phyloP scores from a whole-genome alignment of 2,329 filamentous ascomycete genomes.

The Fusarium sp. region DNA sequence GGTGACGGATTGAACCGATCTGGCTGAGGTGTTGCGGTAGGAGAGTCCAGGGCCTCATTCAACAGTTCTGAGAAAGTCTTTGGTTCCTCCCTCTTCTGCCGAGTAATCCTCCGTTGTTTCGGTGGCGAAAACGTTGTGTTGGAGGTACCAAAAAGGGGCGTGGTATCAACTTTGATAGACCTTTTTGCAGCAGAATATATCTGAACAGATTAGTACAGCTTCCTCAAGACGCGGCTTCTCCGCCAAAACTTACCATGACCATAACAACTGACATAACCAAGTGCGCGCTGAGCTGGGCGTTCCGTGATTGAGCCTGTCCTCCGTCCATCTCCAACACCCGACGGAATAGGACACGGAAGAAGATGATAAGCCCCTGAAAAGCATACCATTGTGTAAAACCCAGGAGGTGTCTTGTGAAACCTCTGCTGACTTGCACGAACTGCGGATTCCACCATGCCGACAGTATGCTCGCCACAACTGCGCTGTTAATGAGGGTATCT shows the following conservation, averaged over 20 bases:
- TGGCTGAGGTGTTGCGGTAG: constrained; percentile 14
- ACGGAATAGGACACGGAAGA: constrained; percentile 62
- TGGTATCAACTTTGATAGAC: constrained; percentile 65
- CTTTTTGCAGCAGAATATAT: constrained; percentile 55
- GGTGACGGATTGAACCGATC: constrained; percentile 21
- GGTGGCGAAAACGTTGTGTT: constrained; percentile 38
- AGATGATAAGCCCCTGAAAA: constrained; percentile 68
- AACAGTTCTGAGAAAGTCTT: constrained; percentile 56
- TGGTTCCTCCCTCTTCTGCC: constrained; percentile 44
- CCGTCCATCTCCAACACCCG: constrained; percentile 53
- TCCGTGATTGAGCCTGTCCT: constrained; percentile 49
- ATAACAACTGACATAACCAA: constrained; percentile 62
- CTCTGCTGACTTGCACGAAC: constrained; percentile 67
- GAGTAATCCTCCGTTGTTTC: constrained; percentile 34
- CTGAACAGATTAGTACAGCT: constrained; percentile 49
- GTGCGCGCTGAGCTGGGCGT: constrained; percentile 63
- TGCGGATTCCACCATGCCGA: constrained; percentile 76
- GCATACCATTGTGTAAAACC: constrained; percentile 73
- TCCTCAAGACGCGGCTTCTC: too few relatives aligned
- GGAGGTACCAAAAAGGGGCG: constrained; percentile 58
- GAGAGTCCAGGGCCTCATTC: constrained; percentile 47
- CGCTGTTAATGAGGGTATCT: constrained; percentile 55
- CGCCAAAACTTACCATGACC: constrained; percentile 64
- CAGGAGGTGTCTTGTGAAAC: constrained; percentile 66
- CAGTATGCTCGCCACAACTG: constrained; percentile 59